These are phyloP conservation scores for Rhodotorula sp. DNA, from an alignment of 1,284 basidiomycete species.

Conservation along the genomic window DNA sequence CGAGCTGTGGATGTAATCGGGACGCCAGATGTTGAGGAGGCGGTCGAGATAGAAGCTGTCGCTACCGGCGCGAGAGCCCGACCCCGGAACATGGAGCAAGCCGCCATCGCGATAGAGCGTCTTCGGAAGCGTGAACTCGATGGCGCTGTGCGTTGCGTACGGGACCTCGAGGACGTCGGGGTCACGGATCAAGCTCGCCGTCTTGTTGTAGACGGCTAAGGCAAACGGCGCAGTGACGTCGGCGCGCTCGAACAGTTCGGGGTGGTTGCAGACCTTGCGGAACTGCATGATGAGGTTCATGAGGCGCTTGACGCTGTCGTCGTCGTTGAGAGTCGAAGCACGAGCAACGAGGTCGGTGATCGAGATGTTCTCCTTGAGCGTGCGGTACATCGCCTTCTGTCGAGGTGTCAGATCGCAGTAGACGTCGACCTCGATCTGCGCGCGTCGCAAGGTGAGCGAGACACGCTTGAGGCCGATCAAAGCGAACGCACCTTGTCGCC, in stretches of 20 bases:
- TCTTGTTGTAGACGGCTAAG: slow-evolving; percentile 77
- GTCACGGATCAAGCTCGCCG: slow-evolving; percentile 75
- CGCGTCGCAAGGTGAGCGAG: neutral
- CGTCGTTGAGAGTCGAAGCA: slow-evolving; percentile 74
- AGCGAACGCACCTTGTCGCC: slow-evolving; percentile 78
- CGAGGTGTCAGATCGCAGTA: slow-evolving; percentile 92
- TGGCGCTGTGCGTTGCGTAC: slow-evolving; percentile 80
- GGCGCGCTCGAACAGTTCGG: slow-evolving; percentile 95
- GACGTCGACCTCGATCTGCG: slow-evolving; percentile 91
- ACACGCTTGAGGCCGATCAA: slow-evolving; percentile 4
- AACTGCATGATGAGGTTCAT: slow-evolving; percentile 99
- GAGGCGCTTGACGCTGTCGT: slow-evolving; percentile 85
- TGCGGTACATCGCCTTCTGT: slow-evolving; percentile 89
- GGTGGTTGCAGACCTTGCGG: slow-evolving; percentile 98
- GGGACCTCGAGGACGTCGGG: slow-evolving; percentile 77
- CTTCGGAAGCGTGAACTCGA: slow-evolving; percentile 72
- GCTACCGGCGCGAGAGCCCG: slow-evolving; percentile 58
- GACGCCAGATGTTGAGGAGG: slow-evolving; percentile 87
- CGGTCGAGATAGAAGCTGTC: slow-evolving; percentile 65
- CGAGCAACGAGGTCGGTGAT: slow-evolving; percentile 92
- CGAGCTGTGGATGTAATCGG: slow-evolving; percentile 74
- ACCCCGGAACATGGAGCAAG: slow-evolving; percentile 65
- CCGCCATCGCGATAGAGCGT: slow-evolving; percentile 78
- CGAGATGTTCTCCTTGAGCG: slow-evolving; percentile 86
- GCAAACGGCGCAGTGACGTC: slow-evolving; percentile 92